These are phyloP conservation scores for Penicillium cataractarum DNA, from an alignment of 495 filamentous ascomycete species.

Conservation along the genomic window DNA sequence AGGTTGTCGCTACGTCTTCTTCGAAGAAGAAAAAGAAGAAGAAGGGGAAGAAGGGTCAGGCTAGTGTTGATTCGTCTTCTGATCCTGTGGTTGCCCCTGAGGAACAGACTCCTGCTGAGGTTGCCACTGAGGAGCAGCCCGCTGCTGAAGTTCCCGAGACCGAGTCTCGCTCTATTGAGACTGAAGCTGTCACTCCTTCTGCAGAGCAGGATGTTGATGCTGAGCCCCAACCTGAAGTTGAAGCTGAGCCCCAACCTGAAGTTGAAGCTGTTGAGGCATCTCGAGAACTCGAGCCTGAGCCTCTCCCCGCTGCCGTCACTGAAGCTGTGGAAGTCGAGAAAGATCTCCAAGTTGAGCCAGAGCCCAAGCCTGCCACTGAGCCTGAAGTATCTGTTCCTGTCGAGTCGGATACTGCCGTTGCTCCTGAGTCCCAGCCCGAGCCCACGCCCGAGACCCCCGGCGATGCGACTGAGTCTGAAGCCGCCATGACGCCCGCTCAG, in stretches of 20 bases:
- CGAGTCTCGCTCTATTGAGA: conserved; percentile 10
- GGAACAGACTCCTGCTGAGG: conserved; percentile 3
- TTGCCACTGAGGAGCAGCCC: conserved; percentile 3
- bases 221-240: conserved; percentile 1
- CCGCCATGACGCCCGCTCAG: conserved; percentile 10
- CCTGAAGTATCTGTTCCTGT: conserved; percentile 3
- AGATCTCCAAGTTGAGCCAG: neutral
- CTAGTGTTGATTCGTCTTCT: conserved; percentile 20
- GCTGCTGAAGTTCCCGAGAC: neutral
- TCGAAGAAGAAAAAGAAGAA: conserved; percentile 47
- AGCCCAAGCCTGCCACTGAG: conserved; percentile 4
- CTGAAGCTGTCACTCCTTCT: neutral
- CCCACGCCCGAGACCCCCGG: conserved; percentile 10
- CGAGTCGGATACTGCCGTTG: conserved; percentile 1
- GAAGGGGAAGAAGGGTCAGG: conserved; percentile 38
- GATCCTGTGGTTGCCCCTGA: conserved; percentile 13
- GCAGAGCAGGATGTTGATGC: neutral
- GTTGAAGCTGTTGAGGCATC: conserved; percentile 9
- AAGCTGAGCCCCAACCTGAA: conserved; percentile 10
- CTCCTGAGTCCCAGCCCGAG: conserved; percentile 12
- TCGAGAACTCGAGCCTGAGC: conserved; percentile 10
- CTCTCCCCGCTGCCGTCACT: neutral
- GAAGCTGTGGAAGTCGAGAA: conserved; percentile 6
- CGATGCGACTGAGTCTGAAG: conserved; percentile 12
- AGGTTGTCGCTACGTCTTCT: conserved; percentile 14